Evolutionary conservation across 192 early-diverging fungal genomes (phyloP).

Genomic region (Backusella tarrabulga): DNA sequence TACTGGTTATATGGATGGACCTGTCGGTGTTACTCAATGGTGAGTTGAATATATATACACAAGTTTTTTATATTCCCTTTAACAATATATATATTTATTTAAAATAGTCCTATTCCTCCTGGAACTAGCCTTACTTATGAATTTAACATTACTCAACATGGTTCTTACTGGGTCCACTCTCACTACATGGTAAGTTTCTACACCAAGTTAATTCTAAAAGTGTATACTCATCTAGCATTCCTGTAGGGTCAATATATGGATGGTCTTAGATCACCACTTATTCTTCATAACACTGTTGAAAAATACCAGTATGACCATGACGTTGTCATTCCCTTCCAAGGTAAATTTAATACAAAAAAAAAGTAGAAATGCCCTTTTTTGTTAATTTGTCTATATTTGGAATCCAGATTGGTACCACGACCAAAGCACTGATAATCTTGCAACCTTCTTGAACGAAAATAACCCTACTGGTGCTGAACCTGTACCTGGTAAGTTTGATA

Average conservation of each 20-base stretch:
- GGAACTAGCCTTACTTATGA: constrained; percentile 74
- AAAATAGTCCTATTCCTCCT: constrained; percentile 62
- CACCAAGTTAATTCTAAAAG: neutral
- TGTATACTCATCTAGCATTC: neutral
- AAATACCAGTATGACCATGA: constrained; percentile 72
- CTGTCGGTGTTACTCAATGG: constrained; percentile 58
- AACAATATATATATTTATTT: neutral
- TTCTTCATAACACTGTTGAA: constrained; percentile 38
- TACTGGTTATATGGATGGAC: constrained; percentile 51
- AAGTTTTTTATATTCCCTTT: neutral
- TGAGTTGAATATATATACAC: neutral
- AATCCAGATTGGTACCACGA: constrained; percentile 57
- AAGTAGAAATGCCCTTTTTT: constrained; percentile 11
- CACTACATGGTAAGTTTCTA: constrained; percentile 38
- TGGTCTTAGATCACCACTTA: constrained; percentile 37
- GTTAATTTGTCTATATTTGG: constrained; percentile 1
- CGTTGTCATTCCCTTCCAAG: constrained; percentile 57
- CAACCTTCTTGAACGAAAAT: constrained; percentile 59
- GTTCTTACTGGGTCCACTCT: constrained; percentile 53
- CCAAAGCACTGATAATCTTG: constrained; percentile 46
- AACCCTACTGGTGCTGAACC: constrained; percentile 79
- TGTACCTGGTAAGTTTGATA: constrained; percentile 45
- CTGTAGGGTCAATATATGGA: constrained; percentile 38
- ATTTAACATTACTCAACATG: constrained; percentile 64
- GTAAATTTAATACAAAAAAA: constrained; percentile 28